Evolutionary conservation across 441 rosid species (phyloP).

Genomic region (Bocquillonia castaneifolia): DNA sequence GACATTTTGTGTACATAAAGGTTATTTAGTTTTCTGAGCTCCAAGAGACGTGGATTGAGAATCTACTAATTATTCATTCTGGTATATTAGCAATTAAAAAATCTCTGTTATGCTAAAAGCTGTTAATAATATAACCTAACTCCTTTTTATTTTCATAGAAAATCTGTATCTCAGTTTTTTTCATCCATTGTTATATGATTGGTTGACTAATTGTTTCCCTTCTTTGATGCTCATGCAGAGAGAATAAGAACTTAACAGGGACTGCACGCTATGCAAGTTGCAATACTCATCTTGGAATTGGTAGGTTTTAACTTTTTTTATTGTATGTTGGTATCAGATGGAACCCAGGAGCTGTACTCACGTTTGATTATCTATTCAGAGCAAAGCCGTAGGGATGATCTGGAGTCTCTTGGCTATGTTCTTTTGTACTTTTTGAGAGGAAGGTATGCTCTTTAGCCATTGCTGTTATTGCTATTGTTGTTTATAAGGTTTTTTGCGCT

Average conservation of each 20-base stretch:
- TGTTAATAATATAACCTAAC: neutral
- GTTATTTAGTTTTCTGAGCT: neutral
- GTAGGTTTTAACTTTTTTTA: slow-evolving; percentile 22
- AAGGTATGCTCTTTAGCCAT: slow-evolving; percentile 32
- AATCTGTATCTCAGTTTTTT: too few species aligned
- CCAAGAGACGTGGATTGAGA: neutral
- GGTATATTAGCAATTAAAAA: neutral
- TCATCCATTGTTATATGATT: too few species aligned
- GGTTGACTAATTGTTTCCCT: neutral
- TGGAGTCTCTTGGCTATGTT: slow-evolving; percentile 58
- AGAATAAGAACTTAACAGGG: slow-evolving; percentile 55
- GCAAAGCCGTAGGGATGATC: slow-evolving; percentile 60
- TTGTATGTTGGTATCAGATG: neutral
- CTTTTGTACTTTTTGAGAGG: slow-evolving; percentile 53
- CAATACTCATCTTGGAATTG: slow-evolving; percentile 60
- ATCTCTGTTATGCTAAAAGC: neutral
- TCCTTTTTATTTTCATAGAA: too few species aligned
- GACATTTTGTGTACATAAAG: neutral
- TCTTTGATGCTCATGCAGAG: slow-evolving; percentile 29
- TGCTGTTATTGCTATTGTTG: neutral
- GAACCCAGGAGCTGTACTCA: neutral
- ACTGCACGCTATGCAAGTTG: slow-evolving; percentile 59
- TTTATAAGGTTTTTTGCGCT: neutral
- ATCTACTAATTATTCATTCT: neutral
- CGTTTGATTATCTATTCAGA: slow-evolving; percentile 25